phyloP scores from a whole-genome alignment of 345 rosid species.

The Aquilaria malaccensis region DNA sequence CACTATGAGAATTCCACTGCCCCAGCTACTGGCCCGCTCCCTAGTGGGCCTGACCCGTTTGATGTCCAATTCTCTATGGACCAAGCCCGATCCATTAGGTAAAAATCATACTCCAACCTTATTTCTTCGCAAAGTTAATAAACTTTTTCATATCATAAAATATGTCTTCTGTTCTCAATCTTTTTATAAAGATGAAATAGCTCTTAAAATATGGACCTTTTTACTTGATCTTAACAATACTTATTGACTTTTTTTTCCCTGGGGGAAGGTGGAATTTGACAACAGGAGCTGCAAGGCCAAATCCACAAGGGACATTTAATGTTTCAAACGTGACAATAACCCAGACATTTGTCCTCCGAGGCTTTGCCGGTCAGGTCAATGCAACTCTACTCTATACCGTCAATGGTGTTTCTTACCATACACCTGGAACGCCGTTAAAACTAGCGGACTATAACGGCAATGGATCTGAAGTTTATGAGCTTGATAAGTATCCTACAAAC shows the following conservation, averaged over 20 bases:
- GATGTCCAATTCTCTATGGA: slow-evolving; percentile 23
- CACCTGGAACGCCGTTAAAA: slow-evolving; percentile 45
- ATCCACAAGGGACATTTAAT: slow-evolving; percentile 55
- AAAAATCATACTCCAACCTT: not conserved
- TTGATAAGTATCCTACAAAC: slow-evolving; percentile 25
- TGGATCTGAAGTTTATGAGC: slow-evolving; percentile 25
- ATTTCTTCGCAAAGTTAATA: too few species aligned
- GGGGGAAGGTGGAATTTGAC: slow-evolving; percentile 38
- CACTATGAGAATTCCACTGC: slow-evolving; percentile 24
- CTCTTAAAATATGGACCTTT: not conserved
- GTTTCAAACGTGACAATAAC: slow-evolving; percentile 29
- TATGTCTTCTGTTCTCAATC: too few species aligned
- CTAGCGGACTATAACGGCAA: slow-evolving; percentile 29
- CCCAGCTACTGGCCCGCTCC: slow-evolving; percentile 20
- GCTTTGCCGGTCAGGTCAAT: slow-evolving; percentile 11
- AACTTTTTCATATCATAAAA: too few species aligned
- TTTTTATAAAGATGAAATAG: too few species aligned
- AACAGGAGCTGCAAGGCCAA: slow-evolving; percentile 57
- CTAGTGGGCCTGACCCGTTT: slow-evolving; percentile 30
- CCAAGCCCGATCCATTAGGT: slow-evolving; percentile 38
- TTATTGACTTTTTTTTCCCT: not conserved
- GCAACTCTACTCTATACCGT: slow-evolving; percentile 24
- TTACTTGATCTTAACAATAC: not conserved
- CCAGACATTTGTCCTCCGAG: slow-evolving; percentile 28
- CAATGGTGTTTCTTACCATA: slow-evolving; percentile 43